Evolutionary conservation across 352 stramenopile genomes (phyloP), one percentile per base, ranked within the genome.

Genomic region (Albugo candida): DNA sequence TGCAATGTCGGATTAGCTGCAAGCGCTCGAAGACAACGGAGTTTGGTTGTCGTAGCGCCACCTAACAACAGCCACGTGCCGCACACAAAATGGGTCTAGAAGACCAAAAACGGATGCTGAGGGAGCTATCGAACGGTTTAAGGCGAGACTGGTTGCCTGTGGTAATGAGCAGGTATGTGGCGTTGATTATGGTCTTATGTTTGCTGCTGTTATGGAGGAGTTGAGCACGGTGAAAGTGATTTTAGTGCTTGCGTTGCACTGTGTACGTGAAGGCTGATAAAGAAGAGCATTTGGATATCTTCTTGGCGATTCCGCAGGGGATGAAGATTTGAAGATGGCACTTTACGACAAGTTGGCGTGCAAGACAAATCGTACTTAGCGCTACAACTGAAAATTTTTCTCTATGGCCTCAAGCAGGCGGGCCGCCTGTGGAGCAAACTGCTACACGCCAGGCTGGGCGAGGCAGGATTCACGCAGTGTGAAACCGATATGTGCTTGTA

Each of bases 331-430:
- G n/a, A 3, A 31, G 24, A 3, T 10, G 8, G 8, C 8, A 8
- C 24, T 8, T 10, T 31, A 31, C 3, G 8, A 31, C 3, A 31
- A 8, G 3, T 31, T 8, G 24, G 24, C 24, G 24, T 31, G 8
- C 3, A 31, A 10, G 24, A 21, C 12, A 13, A 14, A 4, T 12
- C 19, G 13, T 11, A 5, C n/a, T 37, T 55, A n/a, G 24, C 24
- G 24, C 21, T 52, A 8, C 12, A 44, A 10, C 13, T 42, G 5
- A 35, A 17, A 14, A 55, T 52, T 18, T 48, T 16, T 5, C 34
- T 55, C 6, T 55, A 55, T 1, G 6, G 50, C 2, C 21, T 55
- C 5, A 18, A 36, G 12, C 50, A 55, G n/a, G 50, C 50, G 16
- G 27, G 36, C 4, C 5, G 27, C 13, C 12, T 48, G 13, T 55